Evolutionary conservation across 306 rosid genomes (phyloP), one percentile per base, ranked within the genome.

Genomic region (Adenanthera pavonina): DNA sequence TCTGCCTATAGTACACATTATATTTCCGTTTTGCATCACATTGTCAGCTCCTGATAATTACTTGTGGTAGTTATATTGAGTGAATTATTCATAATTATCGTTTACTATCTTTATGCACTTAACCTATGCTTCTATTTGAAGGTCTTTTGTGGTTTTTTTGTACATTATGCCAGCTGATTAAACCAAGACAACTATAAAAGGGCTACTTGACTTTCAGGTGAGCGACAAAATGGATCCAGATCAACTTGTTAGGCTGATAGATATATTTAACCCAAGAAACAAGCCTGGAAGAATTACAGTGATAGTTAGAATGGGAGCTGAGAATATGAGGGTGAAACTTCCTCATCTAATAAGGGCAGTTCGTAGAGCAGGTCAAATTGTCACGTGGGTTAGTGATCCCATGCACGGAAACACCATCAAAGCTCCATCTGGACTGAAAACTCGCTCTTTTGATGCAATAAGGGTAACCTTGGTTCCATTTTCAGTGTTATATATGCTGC

Each of bases 321-420:
- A 88, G 82, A 88, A 88, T 66, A 88, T 83, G 89, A 80, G 91
- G 70, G 91, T 88, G 71, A 88, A 88, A 82, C 87, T 88, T 69
- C 86, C 89, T 1, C 89, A 88, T 83, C 89, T 88, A 38, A 83
- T 88, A 76, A 85, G 87, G 77, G 91, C 87, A 40, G 89, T 88
- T 38, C 89, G 89, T 33, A 11, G 84, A 46, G 91, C 89, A 46
- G 91, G 91, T 67, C 91, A 83, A 80, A 81, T 88, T 51, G 89
- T 88, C 72, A 83, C 91, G 25, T 88, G 91, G 91, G 91, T 88
- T 52, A 88, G 91, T 68, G 91, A 88, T 86, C 91, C 90, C 82
- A 87, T 87, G 90, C 90, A 87, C 25, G 90, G 90, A 20, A 87
- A 87, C 82, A 87, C 90, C 72, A 88, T 88, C 62, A 88, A 88